phyloP scores from a whole-genome alignment of 2,329 filamentous ascomycete genomes.

The Cladosporium sp. region DNA sequence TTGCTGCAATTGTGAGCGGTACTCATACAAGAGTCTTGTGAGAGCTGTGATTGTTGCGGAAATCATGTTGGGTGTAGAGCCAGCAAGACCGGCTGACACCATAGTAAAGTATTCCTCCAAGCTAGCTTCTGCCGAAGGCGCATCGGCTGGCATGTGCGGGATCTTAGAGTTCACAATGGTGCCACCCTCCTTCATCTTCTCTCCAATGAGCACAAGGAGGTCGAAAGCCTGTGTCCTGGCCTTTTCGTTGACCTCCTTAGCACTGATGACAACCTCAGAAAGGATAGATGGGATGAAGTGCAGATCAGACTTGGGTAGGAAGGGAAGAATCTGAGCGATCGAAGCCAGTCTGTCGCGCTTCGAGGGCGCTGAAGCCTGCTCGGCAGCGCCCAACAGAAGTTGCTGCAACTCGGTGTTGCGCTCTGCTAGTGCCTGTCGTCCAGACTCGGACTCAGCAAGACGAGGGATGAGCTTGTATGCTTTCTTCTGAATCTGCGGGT shows the following conservation, averaged over 20 bases:
- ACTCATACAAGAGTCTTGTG: constrained; percentile 90
- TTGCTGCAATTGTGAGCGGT: constrained; percentile 68
- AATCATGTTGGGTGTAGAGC: constrained; percentile 93
- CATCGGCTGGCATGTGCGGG: constrained; percentile 77
- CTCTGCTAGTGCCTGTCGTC: constrained; percentile 73
- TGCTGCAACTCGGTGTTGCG: constrained; percentile 77
- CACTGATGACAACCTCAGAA: constrained; percentile 91
- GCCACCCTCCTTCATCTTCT: constrained; percentile 74
- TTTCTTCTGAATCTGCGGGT: constrained; percentile 96
- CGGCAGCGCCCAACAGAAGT: constrained; percentile 75
- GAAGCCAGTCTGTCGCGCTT: constrained; percentile 83
- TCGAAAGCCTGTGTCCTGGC: constrained; percentile 88
- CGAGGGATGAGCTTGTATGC: constrained; percentile 97
- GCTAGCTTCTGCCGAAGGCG: constrained; percentile 73
- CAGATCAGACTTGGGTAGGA: constrained; percentile 73
- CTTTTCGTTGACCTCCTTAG: constrained; percentile 97
- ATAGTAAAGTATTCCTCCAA: constrained; percentile 98
- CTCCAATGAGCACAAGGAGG: constrained; percentile 82
- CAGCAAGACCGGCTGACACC: constrained; percentile 93
- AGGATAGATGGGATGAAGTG: constrained; percentile 92
- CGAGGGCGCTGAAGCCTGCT: constrained; percentile 84
- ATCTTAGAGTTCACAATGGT: constrained; percentile 84
- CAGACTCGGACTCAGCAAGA: constrained; percentile 77
- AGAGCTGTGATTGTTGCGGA: constrained; percentile 95
- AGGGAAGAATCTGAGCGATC: constrained; percentile 76